Evolutionary conservation across 2,329 filamentous ascomycete species (phyloP).

Genomic region (Scortechinia acanthostroma): DNA sequence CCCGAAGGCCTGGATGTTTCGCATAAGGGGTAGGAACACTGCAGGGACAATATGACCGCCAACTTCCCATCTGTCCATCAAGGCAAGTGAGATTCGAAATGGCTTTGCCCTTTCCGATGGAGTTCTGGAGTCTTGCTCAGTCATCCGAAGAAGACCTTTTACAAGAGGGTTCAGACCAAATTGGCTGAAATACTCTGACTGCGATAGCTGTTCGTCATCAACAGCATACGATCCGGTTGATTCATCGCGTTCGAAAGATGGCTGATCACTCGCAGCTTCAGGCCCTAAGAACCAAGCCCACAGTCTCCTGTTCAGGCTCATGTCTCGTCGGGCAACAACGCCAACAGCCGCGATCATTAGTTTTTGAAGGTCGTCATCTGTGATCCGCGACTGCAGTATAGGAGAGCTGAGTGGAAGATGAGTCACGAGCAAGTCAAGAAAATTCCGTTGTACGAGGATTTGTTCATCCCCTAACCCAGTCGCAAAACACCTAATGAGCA

Average conservation of each 20-base stretch:
- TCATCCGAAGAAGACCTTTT: conserved; percentile 70
- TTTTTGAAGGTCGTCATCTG: conserved; percentile 69
- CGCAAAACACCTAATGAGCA: conserved; percentile 84
- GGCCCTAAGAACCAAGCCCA: conserved; percentile 95
- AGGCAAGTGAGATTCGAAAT: conserved; percentile 83
- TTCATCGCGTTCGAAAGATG: conserved; percentile 21
- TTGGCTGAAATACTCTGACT: conserved; percentile 75
- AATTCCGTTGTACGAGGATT: conserved; percentile 85
- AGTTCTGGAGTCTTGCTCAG: conserved; percentile 43
- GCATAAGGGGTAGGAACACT: conserved; percentile 79
- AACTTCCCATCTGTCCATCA: conserved; percentile 98
- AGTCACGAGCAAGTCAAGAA: conserved; percentile 83
- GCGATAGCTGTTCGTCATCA: conserved; percentile 39
- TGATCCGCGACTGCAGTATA: conserved; percentile 71
- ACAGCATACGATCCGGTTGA: conserved; percentile 32
- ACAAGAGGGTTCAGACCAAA: conserved; percentile 72
- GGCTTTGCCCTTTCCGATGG: conserved; percentile 71
- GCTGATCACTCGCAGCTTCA: conserved; percentile 41
- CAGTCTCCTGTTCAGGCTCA: conserved; percentile 90
- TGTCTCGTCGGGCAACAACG: conserved; percentile 83
- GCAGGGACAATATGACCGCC: conserved; percentile 82
- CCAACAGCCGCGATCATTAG: conserved; percentile 77
- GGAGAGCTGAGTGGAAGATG: conserved; percentile 79
- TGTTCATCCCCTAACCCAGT: conserved; percentile 83
- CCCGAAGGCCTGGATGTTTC: conserved; percentile 73